These are phyloP conservation scores for Auricularia heimuer DNA, from an alignment of 768 basidiomycete species.

Conservation along the genomic window DNA sequence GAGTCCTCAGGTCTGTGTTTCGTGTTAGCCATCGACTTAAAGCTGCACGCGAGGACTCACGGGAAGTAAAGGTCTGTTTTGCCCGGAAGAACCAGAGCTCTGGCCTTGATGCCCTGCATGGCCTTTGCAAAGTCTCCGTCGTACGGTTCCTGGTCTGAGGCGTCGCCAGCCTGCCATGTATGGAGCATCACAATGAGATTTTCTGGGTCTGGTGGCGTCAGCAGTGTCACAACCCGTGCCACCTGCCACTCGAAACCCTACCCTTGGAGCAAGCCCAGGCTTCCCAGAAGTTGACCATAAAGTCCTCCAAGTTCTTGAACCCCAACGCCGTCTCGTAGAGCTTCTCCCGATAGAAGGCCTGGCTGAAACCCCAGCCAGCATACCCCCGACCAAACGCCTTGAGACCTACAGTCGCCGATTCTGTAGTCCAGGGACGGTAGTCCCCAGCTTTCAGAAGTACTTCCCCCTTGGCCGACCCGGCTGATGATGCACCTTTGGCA, in stretches of 20 bases:
- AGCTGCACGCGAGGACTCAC: constrained; percentile 18
- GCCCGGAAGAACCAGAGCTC: constrained; percentile 47
- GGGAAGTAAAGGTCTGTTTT: constrained; percentile 53
- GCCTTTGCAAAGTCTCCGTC: constrained; percentile 33
- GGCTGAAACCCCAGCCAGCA: not conserved
- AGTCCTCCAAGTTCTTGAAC: constrained; percentile 3
- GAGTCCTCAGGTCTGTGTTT: constrained; percentile 44
- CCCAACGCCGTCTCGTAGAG: not conserved
- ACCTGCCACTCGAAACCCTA: not conserved
- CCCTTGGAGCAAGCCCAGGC: not conserved
- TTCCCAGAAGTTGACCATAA: constrained; percentile 4
- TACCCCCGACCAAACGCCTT: not conserved
- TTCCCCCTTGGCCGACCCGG: not conserved
- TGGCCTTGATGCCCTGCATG: constrained; percentile 36
- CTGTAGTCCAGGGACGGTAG: not conserved
- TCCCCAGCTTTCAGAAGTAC: not conserved
- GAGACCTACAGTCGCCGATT: not conserved
- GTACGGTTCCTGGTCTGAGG: constrained; percentile 25
- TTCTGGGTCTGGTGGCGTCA: constrained; percentile 32
- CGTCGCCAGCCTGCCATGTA: constrained; percentile 43
- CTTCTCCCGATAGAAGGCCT: not conserved
- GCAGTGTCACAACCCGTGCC: too few relatives aligned
- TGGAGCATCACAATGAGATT: constrained; percentile 38
- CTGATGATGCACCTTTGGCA: not conserved
- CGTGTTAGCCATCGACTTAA: not conserved